Evolutionary conservation across 768 basidiomycete genomes (phyloP).

Genomic region (Rhizopogon vesiculosus): DNA sequence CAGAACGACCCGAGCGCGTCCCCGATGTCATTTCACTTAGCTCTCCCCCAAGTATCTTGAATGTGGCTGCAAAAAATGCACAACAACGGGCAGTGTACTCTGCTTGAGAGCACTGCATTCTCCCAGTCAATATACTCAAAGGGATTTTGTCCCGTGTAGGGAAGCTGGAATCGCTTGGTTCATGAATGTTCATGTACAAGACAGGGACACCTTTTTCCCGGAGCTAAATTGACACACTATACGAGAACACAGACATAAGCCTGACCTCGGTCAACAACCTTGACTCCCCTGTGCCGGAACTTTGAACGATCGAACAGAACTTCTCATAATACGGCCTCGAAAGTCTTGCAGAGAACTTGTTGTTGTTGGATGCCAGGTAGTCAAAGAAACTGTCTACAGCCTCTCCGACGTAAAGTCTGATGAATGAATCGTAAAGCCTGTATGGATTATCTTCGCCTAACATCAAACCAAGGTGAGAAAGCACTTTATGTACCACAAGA

Average conservation of each 20-base stretch:
- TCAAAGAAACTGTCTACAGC: conserved; percentile 14
- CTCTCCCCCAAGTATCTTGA: not conserved
- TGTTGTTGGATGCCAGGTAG: conserved; percentile 11
- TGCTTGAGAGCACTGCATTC: not conserved
- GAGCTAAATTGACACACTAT: conserved; percentile 3
- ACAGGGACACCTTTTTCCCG: conserved; percentile 11
- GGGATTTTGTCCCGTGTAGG: conserved; percentile 12
- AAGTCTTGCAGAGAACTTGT: not conserved
- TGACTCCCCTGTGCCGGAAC: conserved; percentile 17
- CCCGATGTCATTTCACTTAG: not conserved
- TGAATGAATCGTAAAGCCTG: not conserved
- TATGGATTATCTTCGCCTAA: not conserved
- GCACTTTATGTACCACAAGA: not conserved
- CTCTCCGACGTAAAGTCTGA: not conserved
- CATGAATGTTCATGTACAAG: conserved; percentile 12
- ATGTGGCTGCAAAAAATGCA: conserved; percentile 13
- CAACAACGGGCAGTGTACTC: conserved; percentile 6
- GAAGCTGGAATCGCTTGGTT: conserved; percentile 1
- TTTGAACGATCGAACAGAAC: conserved; percentile 12
- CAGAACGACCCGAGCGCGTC: no score
- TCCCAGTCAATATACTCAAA: conserved; percentile 7
- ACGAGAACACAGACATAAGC: not conserved
- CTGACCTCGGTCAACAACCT: conserved; percentile 8
- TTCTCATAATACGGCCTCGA: conserved; percentile 3
- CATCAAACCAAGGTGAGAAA: not conserved